Evolutionary conservation across 2,329 filamentous ascomycete genomes (phyloP), one percentile per base, ranked within the genome.

Genomic region (Colletotrichum salicis): DNA sequence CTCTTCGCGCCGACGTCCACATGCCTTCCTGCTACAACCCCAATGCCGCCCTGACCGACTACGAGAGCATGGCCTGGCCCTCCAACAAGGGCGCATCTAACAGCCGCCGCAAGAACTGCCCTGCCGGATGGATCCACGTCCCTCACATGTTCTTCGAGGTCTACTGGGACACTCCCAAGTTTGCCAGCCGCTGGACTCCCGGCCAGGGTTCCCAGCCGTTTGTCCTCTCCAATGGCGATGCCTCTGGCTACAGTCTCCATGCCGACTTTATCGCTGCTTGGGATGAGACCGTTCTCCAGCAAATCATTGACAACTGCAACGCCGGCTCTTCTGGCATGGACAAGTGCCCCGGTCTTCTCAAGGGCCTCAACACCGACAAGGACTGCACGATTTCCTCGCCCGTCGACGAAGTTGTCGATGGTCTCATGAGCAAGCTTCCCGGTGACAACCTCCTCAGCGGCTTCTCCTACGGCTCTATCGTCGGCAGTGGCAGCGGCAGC

Each of bases 1-100:
- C 90, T 71, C 85, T 90, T 56, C 89, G 91, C 51, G 86, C 88
- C 67, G 91, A 94, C 75, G 82, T 93, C 52, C 91, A 92, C 84
- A 93, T 94, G 82, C 92, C 92, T 6, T 91, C 90, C 6, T 94
- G 92, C 85, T 94, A 93, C 87, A 88, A 94, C 80, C 92, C 91
- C 35, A 79, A 86, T 54, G 84, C 87, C 58, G 90, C 88, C 67
- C 83, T 91, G 52, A 82, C 85, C 37, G 85, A 91, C 82, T 90
- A 89, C 84, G 84, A 86, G 77, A 87, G 94, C 84, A 91, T 92
- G 86, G 86, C 83, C 27, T 94, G 88, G 77, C 92, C 92, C n/a
- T 80, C 80, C 4, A 78, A 81, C 59, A 79, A 74, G 29, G 78
- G 79, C 59, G 81, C 78, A 3, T 78, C 82, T 64, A 81, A 84